A percentile compares a stretch with the other conserved stretches of the same genome.
These are phyloP conservation scores for Heteromeles arbutifolia DNA, from an alignment of 306 rosid species.

Conservation along the genomic window DNA sequence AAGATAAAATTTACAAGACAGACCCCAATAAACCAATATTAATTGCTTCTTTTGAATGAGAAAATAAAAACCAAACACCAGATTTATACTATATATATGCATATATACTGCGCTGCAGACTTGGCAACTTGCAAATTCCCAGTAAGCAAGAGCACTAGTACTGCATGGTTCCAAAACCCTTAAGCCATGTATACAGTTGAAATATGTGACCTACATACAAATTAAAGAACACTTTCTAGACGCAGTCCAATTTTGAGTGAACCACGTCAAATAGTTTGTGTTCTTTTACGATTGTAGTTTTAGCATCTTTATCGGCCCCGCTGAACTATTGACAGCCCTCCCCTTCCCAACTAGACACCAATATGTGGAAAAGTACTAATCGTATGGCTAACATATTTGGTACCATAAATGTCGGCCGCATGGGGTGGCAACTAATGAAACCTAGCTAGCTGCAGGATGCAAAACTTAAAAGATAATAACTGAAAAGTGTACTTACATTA, in stretches of 20 bases:
- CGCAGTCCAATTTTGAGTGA: neutral
- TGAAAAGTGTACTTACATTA: conserved; percentile 21
- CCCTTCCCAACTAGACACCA: neutral
- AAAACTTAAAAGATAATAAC: neutral
- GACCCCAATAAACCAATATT: too few species aligned
- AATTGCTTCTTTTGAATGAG: neutral
- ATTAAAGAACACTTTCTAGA: neutral
- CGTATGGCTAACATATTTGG: neutral
- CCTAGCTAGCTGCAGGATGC: neutral
- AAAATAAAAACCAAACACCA: neutral
- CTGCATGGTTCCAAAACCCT: neutral
- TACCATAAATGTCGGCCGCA: neutral
- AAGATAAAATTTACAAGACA: neutral
- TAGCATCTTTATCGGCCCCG: neutral
- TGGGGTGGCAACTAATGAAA: neutral
- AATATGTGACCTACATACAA: neutral
- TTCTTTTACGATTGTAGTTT: neutral
- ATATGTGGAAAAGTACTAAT: too few species aligned
- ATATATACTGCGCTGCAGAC: neutral
- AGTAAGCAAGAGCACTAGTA: neutral
- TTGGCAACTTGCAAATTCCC: neutral
- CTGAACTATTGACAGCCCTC: neutral
- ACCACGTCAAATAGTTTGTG: neutral
- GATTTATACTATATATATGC: neutral
- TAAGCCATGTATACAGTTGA: too few species aligned